Evolutionary conservation across 768 basidiomycete genomes (phyloP).

Genomic region (Tricholoma saponaceum): DNA sequence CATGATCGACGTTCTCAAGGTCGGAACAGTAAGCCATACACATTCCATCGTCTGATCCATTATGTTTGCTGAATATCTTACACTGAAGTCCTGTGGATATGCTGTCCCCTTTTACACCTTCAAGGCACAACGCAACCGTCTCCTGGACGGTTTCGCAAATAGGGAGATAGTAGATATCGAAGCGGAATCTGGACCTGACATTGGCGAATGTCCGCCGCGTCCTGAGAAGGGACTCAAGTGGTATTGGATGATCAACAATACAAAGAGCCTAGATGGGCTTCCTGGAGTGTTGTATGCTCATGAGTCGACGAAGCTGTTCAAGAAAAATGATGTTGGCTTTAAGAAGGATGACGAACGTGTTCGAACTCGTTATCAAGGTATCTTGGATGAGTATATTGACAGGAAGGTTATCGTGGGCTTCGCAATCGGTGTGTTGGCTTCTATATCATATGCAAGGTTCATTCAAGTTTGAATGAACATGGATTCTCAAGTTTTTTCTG

Average conservation of each 20-base stretch:
- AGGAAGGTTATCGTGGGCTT: background rate
- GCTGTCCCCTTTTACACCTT: constrained; percentile 59
- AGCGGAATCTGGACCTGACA: constrained; percentile 9
- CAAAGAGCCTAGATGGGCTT: constrained; percentile 52
- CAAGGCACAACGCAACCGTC: constrained; percentile 48
- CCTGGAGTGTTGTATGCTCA: constrained; percentile 37
- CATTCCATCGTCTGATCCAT: background rate
- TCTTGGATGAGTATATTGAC: background rate
- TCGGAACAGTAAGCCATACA: constrained; percentile 35
- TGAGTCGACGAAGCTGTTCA: constrained; percentile 11
- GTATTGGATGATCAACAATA: constrained; percentile 53
- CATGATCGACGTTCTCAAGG: too few species aligned
- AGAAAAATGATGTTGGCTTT: background rate
- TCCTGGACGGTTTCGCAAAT: constrained; percentile 39
- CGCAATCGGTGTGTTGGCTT: background rate
- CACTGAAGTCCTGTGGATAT: constrained; percentile 59
- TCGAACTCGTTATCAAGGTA: background rate
- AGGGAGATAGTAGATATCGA: constrained; percentile 40
- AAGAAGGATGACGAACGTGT: constrained; percentile 3
- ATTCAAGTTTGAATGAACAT: background rate
- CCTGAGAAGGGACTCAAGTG: constrained; percentile 41
- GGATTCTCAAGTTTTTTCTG: background rate
- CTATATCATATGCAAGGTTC: background rate
- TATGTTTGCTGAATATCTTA: background rate
- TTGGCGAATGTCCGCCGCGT: constrained; percentile 7